These are phyloP conservation scores for Cryptococcus neoformans DNA, from an alignment of 1,284 basidiomycete genomes.

Conservation along the genomic window DNA sequence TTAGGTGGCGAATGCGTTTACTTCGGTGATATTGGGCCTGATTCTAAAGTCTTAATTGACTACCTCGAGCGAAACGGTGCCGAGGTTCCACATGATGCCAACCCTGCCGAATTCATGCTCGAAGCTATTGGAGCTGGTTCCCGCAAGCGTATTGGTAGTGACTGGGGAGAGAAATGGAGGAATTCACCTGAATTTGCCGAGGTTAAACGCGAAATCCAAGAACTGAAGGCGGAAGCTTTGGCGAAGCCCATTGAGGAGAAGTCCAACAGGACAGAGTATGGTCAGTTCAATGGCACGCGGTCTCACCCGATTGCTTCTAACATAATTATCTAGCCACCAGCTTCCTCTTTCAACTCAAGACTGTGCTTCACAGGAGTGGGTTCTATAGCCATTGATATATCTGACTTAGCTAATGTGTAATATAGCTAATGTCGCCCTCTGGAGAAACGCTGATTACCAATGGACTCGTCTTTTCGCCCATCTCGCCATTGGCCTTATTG, in stretches of 20 bases:
- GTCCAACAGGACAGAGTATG: constrained; percentile 25
- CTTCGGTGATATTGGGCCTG: constrained; percentile 56
- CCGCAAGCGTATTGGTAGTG: constrained; percentile 59
- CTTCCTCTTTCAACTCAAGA: constrained; percentile 72
- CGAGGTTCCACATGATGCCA: constrained; percentile 53
- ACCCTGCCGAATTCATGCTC: constrained; percentile 55
- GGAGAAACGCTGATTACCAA: constrained; percentile 66
- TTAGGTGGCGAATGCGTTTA: constrained; percentile 45
- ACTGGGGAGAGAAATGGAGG: constrained; percentile 75
- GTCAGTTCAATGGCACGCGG: not conserved
- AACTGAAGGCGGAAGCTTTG: constrained; percentile 52
- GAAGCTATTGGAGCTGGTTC: constrained; percentile 72
- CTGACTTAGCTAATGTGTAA: not conserved
- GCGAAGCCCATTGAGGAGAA: constrained; percentile 43
- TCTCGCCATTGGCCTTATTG: constrained; percentile 70
- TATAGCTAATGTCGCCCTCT: constrained; percentile 64
- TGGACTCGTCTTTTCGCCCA: constrained; percentile 79
- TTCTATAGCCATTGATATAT: not conserved
- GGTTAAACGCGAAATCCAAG: constrained; percentile 48
- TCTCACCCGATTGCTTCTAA: not conserved
- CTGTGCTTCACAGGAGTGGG: constrained; percentile 62
- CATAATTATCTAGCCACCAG: constrained; percentile 57
- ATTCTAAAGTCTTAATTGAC: constrained; percentile 53
- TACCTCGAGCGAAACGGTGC: constrained; percentile 58
- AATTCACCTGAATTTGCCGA: constrained; percentile 51